Base-by-base conservation (phyloP, 2,329 filamentous ascomycete genomes). In the Colletotrichum eleusines region DNA sequence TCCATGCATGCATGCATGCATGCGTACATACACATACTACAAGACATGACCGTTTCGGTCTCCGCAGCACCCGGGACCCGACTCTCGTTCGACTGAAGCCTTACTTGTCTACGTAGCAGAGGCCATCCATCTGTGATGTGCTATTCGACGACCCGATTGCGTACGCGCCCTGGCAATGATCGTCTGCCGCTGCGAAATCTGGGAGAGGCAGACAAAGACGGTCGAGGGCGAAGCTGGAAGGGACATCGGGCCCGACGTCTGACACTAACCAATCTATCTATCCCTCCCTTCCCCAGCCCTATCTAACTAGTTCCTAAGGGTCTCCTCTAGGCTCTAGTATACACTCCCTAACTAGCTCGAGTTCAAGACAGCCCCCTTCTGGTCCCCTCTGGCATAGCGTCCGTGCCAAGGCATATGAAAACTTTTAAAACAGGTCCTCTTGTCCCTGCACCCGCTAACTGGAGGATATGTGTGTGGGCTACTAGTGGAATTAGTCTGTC, bases 361-460 rank as follows among this genome's bases (percentile, higher is more conserved):
- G 14, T 40, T 18, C 38, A 18, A 7, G 38, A 40, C 14, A 40
- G 38, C 38, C 38, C 16, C 5, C 38, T 14, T 9, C 38, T 40
- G 5, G 9, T 40, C 35, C 44, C n/a, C 40, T 35, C 42, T 51
- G n/a, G 48, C 46, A 61, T 40, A 46, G 42, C 23, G 54, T 63
- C 68, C 50, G 68, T 63, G 63, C 63, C 50, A 48, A 44, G 23
- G 58, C 40, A 63, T 46, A 38, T 28, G 60, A 68, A 63, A 63
- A 62, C 51, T 63, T 33, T 63, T 44, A 68, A 63, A 68, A 54
- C 57, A 63, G 58, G 64, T 51, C 63, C 53, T 44, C 57, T 66
- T 26, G 12, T 33, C 35, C 26, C 26, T 33, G 31, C 3, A 33
- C 31, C 31, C 31, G 31, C 31, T 33, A 3, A 33, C 31, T 33